Evolutionary conservation across 805 yeast species (phyloP).

Genomic region (Peterozyma xylosa): DNA sequence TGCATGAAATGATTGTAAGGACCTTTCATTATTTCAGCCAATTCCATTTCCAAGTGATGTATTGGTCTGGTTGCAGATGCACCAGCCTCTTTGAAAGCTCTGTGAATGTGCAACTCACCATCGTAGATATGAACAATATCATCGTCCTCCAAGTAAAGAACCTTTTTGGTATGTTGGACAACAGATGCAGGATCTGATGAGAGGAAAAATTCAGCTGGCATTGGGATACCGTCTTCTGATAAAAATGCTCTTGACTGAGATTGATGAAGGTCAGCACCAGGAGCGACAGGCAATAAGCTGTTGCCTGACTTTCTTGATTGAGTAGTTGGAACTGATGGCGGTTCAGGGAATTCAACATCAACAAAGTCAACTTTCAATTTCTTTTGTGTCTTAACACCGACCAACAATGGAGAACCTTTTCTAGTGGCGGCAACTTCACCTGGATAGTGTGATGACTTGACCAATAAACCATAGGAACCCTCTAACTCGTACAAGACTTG

Average conservation of each 20-base stretch:
- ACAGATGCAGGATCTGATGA: slow-evolving; percentile 98
- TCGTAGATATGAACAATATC: slow-evolving; percentile 97
- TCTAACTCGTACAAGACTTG: slow-evolving; percentile 88
- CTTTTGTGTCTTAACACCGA: slow-evolving; percentile 94
- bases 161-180: slow-evolving; percentile 94
- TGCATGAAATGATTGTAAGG: slow-evolving; percentile 95
- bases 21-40: slow-evolving; percentile 98
- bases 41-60: slow-evolving; percentile 93
- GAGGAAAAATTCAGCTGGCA: slow-evolving; percentile 91
- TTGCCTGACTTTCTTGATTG: slow-evolving; percentile 12
- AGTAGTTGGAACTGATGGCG: slow-evolving; percentile 14
- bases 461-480: slow-evolving; percentile 95
- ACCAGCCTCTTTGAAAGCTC: slow-evolving; percentile 82
- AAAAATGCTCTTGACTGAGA: slow-evolving; percentile 96
- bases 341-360: slow-evolving; percentile 93
- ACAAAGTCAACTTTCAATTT: slow-evolving; percentile 96
- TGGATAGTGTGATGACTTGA: slow-evolving; percentile 88
- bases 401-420: slow-evolving; percentile 94
- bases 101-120: slow-evolving; percentile 97
- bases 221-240: slow-evolving; percentile 87
- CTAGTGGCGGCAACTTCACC: slow-evolving; percentile 95
- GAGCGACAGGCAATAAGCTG: slow-evolving; percentile 43
- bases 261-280: slow-evolving; percentile 54
- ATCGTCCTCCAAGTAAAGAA: slow-evolving; percentile 92
- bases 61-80: slow-evolving; percentile 93